These are phyloP conservation scores for Apiospora aurea DNA, from an alignment of 2,329 filamentous ascomycete species.

Conservation along the genomic window DNA sequence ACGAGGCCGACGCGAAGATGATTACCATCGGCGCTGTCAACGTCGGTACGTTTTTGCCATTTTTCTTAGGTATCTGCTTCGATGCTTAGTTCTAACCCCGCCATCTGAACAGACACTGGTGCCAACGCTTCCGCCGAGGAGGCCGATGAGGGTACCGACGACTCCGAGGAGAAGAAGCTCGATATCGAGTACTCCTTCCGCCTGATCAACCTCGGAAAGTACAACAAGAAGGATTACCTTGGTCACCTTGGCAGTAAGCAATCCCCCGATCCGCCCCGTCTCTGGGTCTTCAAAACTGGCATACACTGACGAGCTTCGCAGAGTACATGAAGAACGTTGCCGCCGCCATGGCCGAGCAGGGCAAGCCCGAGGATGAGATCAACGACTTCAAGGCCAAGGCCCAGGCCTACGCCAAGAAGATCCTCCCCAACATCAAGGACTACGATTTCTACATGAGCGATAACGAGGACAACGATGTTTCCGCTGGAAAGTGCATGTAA, in stretches of 20 bases:
- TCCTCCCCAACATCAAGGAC: constrained; percentile 89
- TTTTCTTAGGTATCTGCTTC: neutral
- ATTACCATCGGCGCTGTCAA: constrained; percentile 79
- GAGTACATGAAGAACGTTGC: constrained; percentile 94
- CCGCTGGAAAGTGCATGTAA: constrained; percentile 77
- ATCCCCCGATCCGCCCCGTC: constrained; percentile 27
- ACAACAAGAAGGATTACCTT: constrained; percentile 90
- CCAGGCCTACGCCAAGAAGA: constrained; percentile 75
- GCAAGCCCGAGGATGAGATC: constrained; percentile 70
- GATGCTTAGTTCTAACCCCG: neutral
- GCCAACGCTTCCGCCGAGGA: constrained; percentile 98
- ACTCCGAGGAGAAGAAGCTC: constrained; percentile 77
- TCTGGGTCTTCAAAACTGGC: constrained; percentile 24
- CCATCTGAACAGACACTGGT: constrained; percentile 71
- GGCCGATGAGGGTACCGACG: constrained; percentile 77
- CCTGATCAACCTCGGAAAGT: constrained; percentile 72
- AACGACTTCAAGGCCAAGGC: constrained; percentile 83
- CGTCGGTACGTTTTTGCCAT: constrained; percentile 65
- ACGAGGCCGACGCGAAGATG: constrained; percentile 92
- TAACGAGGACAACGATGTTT: constrained; percentile 55
- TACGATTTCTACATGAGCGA: constrained; percentile 94
- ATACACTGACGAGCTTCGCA: constrained; percentile 41
- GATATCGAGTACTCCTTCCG: constrained; percentile 95
- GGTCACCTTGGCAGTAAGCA: constrained; percentile 81
- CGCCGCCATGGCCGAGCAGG: constrained; percentile 68